Evolutionary conservation across 108 stramenopile genomes (phyloP), one percentile per base, ranked within the genome.

Genomic region (Cyclotella sp.): DNA sequence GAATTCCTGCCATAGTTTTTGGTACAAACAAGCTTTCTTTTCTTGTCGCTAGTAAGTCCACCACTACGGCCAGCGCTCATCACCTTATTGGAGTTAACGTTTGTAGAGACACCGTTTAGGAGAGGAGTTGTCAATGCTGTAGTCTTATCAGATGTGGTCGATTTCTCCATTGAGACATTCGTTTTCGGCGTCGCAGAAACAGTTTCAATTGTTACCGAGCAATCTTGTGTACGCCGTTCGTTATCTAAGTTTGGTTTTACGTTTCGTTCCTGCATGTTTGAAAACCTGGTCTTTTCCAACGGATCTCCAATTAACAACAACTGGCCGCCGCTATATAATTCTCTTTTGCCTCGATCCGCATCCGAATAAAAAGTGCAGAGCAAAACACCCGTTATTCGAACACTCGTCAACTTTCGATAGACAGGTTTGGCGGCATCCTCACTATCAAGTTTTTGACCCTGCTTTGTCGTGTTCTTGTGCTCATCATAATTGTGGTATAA

Each of bases 301-400:
- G 75, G 81, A 68, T 82, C 81, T 7, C 81, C 81, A 16, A 82
- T 41, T n/a, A 82, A 41, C 7, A 82, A 29, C 75, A 46, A 82
- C 68, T 63, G 70, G 19, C 81, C 81, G 34, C 28, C 57, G 57
- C 54, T 19, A 54, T 75, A 75, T 27, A 75, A 47, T 54, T 69
- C 40, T 26, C 19, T 40, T 57, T 64, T 70, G 12, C 49, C 72
- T 41, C 70, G 62, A 30, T 40, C 52, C 47, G 16, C 63, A 41
- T 76, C 70, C 16, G 81, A 82, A 44, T 49, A 53, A 6, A 70
- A 55, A 46, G 71, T 60, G 47, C 70, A 70, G 21, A 83, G 53
- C 53, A 83, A 63, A 4, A 75, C 75, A 29, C 82, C 82, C 10
- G 76, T 83, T 55, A 83, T 76, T 68, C 82, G 72, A 28, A 83